Evolutionary conservation across 768 basidiomycete genomes (phyloP).

Genomic region (Mycena chlorophos): DNA sequence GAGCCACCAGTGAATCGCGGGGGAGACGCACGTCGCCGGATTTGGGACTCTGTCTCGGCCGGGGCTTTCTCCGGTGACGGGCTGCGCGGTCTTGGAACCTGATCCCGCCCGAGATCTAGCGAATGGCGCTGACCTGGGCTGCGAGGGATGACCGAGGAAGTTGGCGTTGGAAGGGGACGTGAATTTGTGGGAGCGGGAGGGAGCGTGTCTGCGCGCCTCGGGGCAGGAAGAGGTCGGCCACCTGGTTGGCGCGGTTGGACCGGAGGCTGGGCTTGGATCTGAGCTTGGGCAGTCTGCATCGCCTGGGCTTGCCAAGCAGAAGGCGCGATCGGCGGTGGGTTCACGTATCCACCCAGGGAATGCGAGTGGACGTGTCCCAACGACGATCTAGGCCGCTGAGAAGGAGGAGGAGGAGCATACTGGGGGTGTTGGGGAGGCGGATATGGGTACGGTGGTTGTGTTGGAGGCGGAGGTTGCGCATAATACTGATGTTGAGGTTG

Average conservation of each 20-base stretch:
- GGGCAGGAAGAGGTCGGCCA: conserved; percentile 16
- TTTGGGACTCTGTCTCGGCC: conserved; percentile 17
- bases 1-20: conserved; percentile 22
- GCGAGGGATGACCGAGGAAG: conserved; percentile 23
- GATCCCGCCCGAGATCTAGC: conserved; percentile 40
- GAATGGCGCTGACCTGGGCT: conserved; percentile 17
- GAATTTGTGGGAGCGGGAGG: conserved; percentile 8
- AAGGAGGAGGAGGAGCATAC: conserved; percentile 12
- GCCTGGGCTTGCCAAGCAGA: conserved; percentile 21
- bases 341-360: conserved; percentile 7
- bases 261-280: conserved; percentile 4
- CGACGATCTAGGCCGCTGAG: conserved; percentile 10
- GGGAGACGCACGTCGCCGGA: conserved; percentile 20
- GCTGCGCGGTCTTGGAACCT: conserved; percentile 2
- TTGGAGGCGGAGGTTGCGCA: background rate
- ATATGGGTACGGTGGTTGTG: conserved; percentile 1
- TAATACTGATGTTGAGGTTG: background rate
- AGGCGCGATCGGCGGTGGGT: conserved; percentile 18
- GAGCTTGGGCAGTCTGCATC: conserved; percentile 16
- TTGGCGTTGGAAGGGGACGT: conserved; percentile 24
- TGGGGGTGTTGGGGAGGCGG: conserved; percentile 11
- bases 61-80: background rate
- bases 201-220: conserved; percentile 18
- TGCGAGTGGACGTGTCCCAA: conserved; percentile 15
- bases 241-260: too few species aligned